Evolutionary conservation across 192 early-diverging fungal species (phyloP), one percentile per base, ranked within the genome.

Genomic region (Backusella westeae): DNA sequence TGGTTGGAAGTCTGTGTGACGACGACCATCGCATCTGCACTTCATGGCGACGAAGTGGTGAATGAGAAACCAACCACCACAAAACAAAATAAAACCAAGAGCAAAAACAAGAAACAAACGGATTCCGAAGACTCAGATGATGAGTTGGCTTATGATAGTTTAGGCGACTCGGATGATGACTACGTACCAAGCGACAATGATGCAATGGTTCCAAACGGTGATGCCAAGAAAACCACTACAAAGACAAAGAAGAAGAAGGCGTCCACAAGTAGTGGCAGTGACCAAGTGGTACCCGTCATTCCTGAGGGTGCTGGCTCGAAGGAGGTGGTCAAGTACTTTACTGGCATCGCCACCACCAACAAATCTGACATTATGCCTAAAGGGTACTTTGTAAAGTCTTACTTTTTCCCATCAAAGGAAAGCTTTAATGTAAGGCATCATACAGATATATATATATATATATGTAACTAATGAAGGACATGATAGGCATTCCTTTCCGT

Each of bases 341-440:
- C 52, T 12, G 71, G 26, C 23, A 53, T 56, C 35, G 10, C 67
- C 19, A 12, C 34, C 14, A 3, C 4, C 10, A 53, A 35, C 3
- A 19, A 34, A 69, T 44, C 35, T 29, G n/a, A 67, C 19, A 65
- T 75, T 1, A 44, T 80, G 9, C 32, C 67, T 15, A 71, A 77
- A 19, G 78, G 75, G 4, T 75, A 71, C 15, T 83, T 76, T 71
- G 56, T 69, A 34, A 72, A 79, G 23, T 15, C 82, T 32, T 83
- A 77, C 59, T 83, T 83, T 68, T 83, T 83, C 35, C 82, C 78
- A 3, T 79, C 78, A 12, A 76, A 83, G 29, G 75, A 80, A 6
- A 79, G 81, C 41, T 83, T 79, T 65, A 73, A 74, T 29, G 80
- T 80, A 80, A 65, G 15, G 2, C 0, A 38, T 39, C 38, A 23